A percentile compares a stretch with the other conserved stretches of the same genome.
phyloP scores from a whole-genome alignment of 768 basidiomycete species.

The Rhodosporidiobolus sp. region DNA sequence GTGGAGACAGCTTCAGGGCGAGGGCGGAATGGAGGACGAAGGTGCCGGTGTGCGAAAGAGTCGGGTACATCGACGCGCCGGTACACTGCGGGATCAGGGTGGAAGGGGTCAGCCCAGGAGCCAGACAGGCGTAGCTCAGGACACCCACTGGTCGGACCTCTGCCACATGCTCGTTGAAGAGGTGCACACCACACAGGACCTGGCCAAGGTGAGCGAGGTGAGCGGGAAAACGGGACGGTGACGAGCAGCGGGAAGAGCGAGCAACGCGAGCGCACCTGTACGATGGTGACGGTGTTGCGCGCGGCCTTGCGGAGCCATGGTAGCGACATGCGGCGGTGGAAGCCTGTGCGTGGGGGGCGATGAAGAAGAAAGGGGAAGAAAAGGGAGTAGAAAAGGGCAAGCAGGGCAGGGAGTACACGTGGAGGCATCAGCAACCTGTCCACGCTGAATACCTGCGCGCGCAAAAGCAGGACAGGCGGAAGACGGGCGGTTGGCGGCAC shows the following conservation, averaged over 20 bases:
- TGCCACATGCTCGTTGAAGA: conserved; percentile 38
- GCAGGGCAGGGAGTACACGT: too few relatives aligned
- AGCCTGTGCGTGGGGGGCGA: too few relatives aligned
- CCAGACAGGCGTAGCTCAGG: too few relatives aligned
- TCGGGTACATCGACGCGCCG: conserved; percentile 40
- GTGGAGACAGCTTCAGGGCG: conserved; percentile 13
- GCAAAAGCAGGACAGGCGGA: too few relatives aligned
- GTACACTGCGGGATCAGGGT: conserved; percentile 13
- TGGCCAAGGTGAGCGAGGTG: background rate
- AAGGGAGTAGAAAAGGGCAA: background rate
- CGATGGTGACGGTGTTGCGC: background rate
- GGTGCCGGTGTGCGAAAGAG: conserved; percentile 24
- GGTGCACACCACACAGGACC: conserved; percentile 31
- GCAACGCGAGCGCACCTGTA: conserved; percentile 5
- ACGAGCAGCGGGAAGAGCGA: too few relatives aligned
- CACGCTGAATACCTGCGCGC: too few relatives aligned
- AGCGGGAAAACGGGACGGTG: background rate
- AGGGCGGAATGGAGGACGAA: conserved; percentile 37
- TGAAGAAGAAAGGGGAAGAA: too few relatives aligned
- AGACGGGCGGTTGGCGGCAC: too few relatives aligned
- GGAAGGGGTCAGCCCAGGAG: background rate
- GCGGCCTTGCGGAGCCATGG: conserved; percentile 5
- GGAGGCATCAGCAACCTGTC: too few relatives aligned
- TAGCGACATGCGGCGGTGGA: background rate
- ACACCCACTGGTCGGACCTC: conserved; percentile 30